Evolutionary conservation across 23 red algal species (phyloP).

Genomic region (Gracilariopsis chorda): DNA sequence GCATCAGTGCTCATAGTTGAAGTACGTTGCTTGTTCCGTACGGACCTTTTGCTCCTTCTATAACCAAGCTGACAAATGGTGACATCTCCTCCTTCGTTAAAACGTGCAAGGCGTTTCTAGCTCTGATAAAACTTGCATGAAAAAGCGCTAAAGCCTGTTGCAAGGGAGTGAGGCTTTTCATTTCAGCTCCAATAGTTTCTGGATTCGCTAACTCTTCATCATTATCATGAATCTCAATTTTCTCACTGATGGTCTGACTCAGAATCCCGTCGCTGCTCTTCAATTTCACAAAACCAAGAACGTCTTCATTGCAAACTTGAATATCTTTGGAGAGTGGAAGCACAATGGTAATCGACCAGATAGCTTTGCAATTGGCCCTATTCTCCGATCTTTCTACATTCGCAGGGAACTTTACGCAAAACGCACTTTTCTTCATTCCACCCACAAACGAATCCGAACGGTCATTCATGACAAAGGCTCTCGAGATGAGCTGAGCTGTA

Average conservation of each 20-base stretch:
- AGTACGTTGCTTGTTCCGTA: slow-evolving; percentile 42
- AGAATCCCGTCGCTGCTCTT: background rate
- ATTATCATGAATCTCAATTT: background rate
- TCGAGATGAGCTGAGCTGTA: slow-evolving; percentile 68
- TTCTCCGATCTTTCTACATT: background rate
- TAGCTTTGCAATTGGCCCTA: background rate
- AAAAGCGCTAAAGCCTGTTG: slow-evolving; percentile 56
- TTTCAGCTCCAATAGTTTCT: slow-evolving; percentile 4
- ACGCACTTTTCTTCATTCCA: background rate
- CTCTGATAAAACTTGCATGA: slow-evolving; percentile 25
- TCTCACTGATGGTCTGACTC: background rate
- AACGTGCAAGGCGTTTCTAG: slow-evolving; percentile 34
- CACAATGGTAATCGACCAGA: background rate
- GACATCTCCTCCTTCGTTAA: slow-evolving; percentile 45
- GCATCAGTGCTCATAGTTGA: slow-evolving; percentile 61
- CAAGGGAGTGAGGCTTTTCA: slow-evolving; percentile 25
- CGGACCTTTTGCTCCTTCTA: slow-evolving; percentile 19
- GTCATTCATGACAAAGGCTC: slow-evolving; percentile 41
- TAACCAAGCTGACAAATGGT: slow-evolving; percentile 48
- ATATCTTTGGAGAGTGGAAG: slow-evolving; percentile 66
- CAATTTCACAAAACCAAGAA: slow-evolving; percentile 71
- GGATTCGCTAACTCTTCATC: slow-evolving; percentile 15
- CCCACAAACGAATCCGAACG: background rate
- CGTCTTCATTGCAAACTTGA: slow-evolving; percentile 73
- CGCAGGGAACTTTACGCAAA: background rate